A percentile compares a stretch with the other conserved stretches of the same genome.
Evolutionary conservation across 2,329 filamentous ascomycete species (phyloP).

Genomic region (Penicillium palitans): DNA sequence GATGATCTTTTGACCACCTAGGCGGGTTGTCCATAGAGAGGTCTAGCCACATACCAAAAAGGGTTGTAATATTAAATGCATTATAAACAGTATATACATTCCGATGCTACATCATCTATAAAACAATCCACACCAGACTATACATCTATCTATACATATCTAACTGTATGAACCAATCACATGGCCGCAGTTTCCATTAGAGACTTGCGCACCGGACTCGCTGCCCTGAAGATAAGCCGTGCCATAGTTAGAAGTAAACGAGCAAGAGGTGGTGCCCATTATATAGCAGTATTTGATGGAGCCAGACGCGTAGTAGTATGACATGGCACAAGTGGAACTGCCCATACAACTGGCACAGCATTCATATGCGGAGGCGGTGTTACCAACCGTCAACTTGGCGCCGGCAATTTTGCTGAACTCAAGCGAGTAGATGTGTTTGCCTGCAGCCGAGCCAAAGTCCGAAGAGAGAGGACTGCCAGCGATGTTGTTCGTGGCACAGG

Average conservation of each 20-base stretch:
- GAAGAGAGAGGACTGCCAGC: slow-evolving; percentile 6
- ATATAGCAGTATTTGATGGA: neutral
- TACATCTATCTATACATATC: neutral
- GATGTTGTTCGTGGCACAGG: slow-evolving; percentile 13
- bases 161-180: neutral
- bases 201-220: neutral
- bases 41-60: neutral
- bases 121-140: neutral
- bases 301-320: neutral
- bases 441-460: slow-evolving; percentile 2
- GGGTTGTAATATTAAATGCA: neutral
- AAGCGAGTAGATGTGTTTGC: neutral
- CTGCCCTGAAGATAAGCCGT: neutral
- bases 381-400: neutral
- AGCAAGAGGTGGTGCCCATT: neutral
- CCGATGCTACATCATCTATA: neutral
- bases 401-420: neutral
- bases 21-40: neutral
- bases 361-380: neutral
- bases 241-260: neutral
- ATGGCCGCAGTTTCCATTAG: neutral
- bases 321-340: neutral
- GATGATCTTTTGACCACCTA: neutral
- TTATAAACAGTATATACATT: neutral
- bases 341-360: slow-evolving; percentile 1